Percentiles rank a stretch among this genome's conserved stretches.
Evolutionary conservation across 257 asterid species (phyloP).

Genomic region (Plantago elongata): DNA sequence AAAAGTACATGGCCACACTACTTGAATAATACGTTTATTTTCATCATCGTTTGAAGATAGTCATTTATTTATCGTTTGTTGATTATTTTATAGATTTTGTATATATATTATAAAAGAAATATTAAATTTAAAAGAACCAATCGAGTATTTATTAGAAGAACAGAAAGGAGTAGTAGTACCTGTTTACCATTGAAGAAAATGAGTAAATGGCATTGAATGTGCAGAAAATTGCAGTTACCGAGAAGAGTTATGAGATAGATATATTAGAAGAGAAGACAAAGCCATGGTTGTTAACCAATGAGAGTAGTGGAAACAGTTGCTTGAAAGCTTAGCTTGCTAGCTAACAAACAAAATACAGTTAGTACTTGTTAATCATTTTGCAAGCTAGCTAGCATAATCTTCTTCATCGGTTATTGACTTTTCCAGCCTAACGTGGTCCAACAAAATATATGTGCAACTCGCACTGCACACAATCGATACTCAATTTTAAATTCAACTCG

Average conservation of each 20-base stretch:
- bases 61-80: too few relatives aligned
- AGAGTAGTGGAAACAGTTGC: background rate
- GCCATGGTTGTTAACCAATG: background rate
- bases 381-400: background rate
- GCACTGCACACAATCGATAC: too few relatives aligned
- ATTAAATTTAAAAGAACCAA: too few relatives aligned
- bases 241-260: background rate
- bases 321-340: background rate
- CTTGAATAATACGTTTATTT: conserved; percentile 24
- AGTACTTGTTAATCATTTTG: background rate
- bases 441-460: too few relatives aligned
- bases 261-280: background rate
- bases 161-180: too few relatives aligned
- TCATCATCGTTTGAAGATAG: too few relatives aligned
- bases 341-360: conserved; percentile 13
- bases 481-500: too few relatives aligned
- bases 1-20: conserved; percentile 17
- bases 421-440: too few relatives aligned
- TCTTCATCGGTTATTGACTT: background rate
- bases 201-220: conserved; percentile 28
- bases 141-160: too few relatives aligned
- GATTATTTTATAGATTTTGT: too few relatives aligned
- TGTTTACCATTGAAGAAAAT: background rate
- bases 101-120: too few relatives aligned
- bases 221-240: conserved; percentile 19